Evolutionary conservation across 768 basidiomycete genomes (phyloP).

Genomic region (Rubroboletus pulcherrimus): DNA sequence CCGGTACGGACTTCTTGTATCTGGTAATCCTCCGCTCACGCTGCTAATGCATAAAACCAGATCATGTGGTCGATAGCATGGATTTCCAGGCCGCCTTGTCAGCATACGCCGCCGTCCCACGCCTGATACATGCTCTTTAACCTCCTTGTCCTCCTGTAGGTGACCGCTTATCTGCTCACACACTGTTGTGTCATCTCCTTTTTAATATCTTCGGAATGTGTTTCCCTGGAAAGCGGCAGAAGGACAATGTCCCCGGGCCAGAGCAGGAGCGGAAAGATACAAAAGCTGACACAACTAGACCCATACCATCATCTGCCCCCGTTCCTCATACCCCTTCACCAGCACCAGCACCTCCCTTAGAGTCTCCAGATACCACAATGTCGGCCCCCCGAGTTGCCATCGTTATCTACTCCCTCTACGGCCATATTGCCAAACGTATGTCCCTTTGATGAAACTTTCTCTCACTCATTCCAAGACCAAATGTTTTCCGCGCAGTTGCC

Average conservation of each 20-base stretch:
- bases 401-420: conserved; percentile 49
- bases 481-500: conserved; percentile 20
- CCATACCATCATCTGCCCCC: conserved; percentile 3
- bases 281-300: conserved; percentile 7
- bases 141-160: background rate
- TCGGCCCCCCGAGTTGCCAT: conserved; percentile 40
- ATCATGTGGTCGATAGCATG: conserved; percentile 14
- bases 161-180: conserved; percentile 7
- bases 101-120: conserved; percentile 23
- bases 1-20: conserved; percentile 1
- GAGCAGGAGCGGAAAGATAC: conserved; percentile 12
- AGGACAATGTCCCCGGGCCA: conserved; percentile 31
- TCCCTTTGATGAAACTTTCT: background rate
- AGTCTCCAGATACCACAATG: conserved; percentile 1
- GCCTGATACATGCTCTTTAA: conserved; percentile 13
- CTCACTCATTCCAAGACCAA: background rate
- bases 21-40: background rate
- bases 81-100: conserved; percentile 15
- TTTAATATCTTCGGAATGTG: conserved; percentile 29
- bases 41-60: conserved; percentile 8
- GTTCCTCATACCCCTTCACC: conserved; percentile 1
- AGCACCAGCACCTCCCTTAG: background rate
- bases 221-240: conserved; percentile 38
- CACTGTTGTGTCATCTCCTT: background rate
- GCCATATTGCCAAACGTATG: conserved; percentile 46